Conservation (phyloP, 352 stramenopile genomes). For the Thalassiosira ordinaria region DNA sequence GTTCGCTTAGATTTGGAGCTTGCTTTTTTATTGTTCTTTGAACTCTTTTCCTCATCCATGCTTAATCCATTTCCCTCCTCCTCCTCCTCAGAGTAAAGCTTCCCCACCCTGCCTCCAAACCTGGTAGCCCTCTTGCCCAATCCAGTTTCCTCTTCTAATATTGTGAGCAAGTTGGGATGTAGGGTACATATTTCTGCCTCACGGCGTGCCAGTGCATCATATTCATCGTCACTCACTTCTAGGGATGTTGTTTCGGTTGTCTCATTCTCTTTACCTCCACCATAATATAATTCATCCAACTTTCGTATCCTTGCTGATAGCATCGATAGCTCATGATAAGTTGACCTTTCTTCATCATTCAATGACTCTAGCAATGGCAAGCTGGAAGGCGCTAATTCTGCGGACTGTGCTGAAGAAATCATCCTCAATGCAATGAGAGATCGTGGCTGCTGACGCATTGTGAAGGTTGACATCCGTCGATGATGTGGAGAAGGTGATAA, state of each 20-base stretch:
- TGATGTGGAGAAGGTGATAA: neutral
- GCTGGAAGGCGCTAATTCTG: neutral
- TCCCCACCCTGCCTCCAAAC: conserved; percentile 70
- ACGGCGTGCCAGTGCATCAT: conserved; percentile 77
- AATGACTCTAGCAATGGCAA: conserved; percentile 6
- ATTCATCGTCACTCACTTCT: conserved; percentile 77
- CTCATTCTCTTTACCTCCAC: conserved; percentile 34
- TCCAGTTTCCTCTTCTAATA: conserved; percentile 65
- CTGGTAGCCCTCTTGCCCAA: conserved; percentile 67
- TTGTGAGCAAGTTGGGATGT: conserved; percentile 67
- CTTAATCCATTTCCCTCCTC: conserved; percentile 6
- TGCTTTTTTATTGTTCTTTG: neutral
- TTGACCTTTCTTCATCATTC: conserved; percentile 30
- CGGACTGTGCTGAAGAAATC: neutral
- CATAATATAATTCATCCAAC: conserved; percentile 81
- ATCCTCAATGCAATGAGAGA: neutral
- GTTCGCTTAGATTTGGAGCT: neutral
- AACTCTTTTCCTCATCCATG: neutral
- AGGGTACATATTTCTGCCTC: conserved; percentile 70
- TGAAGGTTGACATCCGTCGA: neutral
- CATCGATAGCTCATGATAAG: conserved; percentile 74
- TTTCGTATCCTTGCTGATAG: conserved; percentile 61
- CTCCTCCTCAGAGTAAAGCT: conserved; percentile 14
- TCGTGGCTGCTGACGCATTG: neutral
- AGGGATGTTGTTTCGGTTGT: neutral